Conservation (phyloP, 2,329 filamentous ascomycete species). For the Penicillium corylophilum region DNA sequence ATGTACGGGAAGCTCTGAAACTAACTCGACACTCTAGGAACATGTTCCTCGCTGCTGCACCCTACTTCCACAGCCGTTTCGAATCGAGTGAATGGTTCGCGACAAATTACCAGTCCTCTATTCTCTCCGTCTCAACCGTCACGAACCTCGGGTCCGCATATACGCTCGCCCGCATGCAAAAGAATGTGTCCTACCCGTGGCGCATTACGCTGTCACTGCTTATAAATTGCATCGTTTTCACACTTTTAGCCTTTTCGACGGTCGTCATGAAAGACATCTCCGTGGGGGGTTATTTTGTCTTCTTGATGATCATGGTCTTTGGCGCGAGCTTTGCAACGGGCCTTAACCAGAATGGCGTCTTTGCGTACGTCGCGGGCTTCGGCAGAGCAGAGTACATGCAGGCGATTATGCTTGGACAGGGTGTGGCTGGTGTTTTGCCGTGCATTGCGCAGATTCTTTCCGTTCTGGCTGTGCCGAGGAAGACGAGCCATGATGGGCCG, state of each 20-base stretch:
- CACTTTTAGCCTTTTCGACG: slow-evolving; percentile 77
- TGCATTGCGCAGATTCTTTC: slow-evolving; percentile 82
- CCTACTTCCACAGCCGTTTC: slow-evolving; percentile 88
- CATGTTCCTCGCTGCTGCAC: slow-evolving; percentile 94
- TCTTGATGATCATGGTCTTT: slow-evolving; percentile 79
- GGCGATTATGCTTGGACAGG: slow-evolving; percentile 94
- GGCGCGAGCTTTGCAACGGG: slow-evolving; percentile 76
- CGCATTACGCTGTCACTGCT: slow-evolving; percentile 76
- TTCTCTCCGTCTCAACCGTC: slow-evolving; percentile 80
- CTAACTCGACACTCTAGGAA: slow-evolving; percentile 58
- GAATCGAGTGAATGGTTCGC: slow-evolving; percentile 67
- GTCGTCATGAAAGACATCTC: slow-evolving; percentile 62
- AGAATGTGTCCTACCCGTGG: slow-evolving; percentile 79
- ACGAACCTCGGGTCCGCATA: slow-evolving; percentile 77
- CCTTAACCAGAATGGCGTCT: slow-evolving; percentile 88
- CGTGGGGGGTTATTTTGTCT: slow-evolving; percentile 69
- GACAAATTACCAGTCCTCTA: slow-evolving; percentile 83
- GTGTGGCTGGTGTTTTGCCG: slow-evolving; percentile 84
- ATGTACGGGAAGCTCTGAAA: neutral
- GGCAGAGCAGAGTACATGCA: slow-evolving; percentile 87
- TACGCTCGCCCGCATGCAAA: slow-evolving; percentile 75
- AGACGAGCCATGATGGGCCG: slow-evolving; percentile 33
- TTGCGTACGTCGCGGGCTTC: slow-evolving; percentile 86
- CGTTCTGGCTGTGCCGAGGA: slow-evolving; percentile 64
- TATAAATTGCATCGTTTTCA: slow-evolving; percentile 75